Evolutionary conservation across 2,329 filamentous ascomycete genomes (phyloP), one percentile per base, ranked within the genome.

Genomic region (Colletotrichum gloeosporioides): DNA sequence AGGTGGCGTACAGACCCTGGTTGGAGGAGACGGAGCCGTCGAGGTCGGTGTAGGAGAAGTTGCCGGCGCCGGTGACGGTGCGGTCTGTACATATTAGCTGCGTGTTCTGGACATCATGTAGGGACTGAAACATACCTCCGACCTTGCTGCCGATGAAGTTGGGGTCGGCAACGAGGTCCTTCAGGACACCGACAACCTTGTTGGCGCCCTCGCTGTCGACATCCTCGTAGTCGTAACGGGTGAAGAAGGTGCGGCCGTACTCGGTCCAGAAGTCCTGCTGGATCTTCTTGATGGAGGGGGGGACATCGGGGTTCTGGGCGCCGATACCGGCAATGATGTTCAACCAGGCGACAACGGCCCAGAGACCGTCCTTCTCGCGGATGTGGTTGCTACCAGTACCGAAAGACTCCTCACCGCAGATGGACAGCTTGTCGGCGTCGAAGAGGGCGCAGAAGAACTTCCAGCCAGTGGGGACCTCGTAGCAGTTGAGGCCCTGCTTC

Each of bases 1-100:
- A 99, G 86, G 95, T 95, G 84, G 96, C 95, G 84, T 95, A 99
- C 80, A 99, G 93, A 79, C 97, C 97, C 89, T 99, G 97, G 89
- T 98, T 98, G 84, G 96, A 95, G 82, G 95, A 94, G 71, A 99
- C 95, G 79, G 95, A 98, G 77, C 96, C 97, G 82, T 99, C 97
- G n/a, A 99, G 93, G 83, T 99, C 97, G 10, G 95, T 99, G 91
- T 99, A 99, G 36, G 95, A 95, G 87, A 99, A 99, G 90, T 99
- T 96, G 79, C 96, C 97, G 8, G 96, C 96, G 81, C 98, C 95
- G 66, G 92, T 89, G 59, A 98, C 95, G 82, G 95, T 98, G 84
- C 94, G 95, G 78, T 90, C 91, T 92, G 71, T 36, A 3, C n/a
- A 53, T 63, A 79, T 84, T 70, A 83, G 81, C 65, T 49, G 39